phyloP scores from a whole-genome alignment of 1,284 basidiomycete genomes.

The Ceraceosorus bombacis region DNA sequence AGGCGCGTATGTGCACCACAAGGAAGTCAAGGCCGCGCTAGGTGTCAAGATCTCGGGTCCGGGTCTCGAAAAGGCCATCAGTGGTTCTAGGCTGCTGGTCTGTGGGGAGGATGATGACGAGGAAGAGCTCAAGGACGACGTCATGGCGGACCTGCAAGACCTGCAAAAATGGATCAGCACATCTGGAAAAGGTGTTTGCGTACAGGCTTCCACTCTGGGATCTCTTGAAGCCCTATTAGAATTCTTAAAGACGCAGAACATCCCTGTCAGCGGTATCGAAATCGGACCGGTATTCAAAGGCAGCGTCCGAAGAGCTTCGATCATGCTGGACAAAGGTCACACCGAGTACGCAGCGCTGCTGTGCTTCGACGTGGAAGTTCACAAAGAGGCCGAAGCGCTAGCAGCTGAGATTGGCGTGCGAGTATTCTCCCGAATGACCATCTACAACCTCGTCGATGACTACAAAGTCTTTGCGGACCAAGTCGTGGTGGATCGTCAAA shows the following conservation, averaged over 20 bases:
- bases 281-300: conserved; percentile 96
- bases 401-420: conserved; percentile 90
- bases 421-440: conserved; percentile 95
- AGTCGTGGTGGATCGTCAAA: conserved; percentile 83
- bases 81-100: conserved; percentile 87
- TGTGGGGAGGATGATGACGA: conserved; percentile 91
- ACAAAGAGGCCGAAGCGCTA: conserved; percentile 81
- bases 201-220: conserved; percentile 94
- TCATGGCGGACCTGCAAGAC: conserved; percentile 91
- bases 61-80: conserved; percentile 97
- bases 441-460: conserved; percentile 96
- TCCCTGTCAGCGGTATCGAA: conserved; percentile 79
- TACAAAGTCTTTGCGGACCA: conserved; percentile 94
- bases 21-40: conserved; percentile 92
- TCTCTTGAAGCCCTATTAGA: conserved; percentile 94
- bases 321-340: conserved; percentile 93
- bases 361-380: conserved; percentile 85
- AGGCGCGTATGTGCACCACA: conserved; percentile 96
- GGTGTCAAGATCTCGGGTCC: conserved; percentile 95
- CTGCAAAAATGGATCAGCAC: conserved; percentile 88
- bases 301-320: conserved; percentile 83
- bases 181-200: conserved; percentile 88
- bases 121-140: conserved; percentile 85
- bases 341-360: conserved; percentile 83
- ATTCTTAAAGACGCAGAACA: conserved; percentile 90